Base-by-base conservation (phyloP, 2,329 filamentous ascomycete genomes). In the Colletotrichum sansevieriae region DNA sequence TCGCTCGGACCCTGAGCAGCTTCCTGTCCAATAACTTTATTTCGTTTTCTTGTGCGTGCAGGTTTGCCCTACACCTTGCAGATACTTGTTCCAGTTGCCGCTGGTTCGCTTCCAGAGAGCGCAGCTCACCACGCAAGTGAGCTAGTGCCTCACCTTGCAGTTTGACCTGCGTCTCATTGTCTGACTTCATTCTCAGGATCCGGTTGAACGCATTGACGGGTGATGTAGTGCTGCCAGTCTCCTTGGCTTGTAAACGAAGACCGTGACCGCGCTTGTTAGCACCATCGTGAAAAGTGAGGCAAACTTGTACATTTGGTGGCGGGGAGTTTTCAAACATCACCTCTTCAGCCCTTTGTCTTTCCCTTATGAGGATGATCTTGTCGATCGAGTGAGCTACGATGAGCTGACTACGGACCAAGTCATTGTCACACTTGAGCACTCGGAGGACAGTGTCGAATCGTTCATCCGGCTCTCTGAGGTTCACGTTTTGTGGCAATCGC, bases 361-460 rank as follows among this genome's bases (percentile, higher is more conserved):
- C 84, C 63, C 90, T 84, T 62, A 98, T 89, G 1, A 99, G 83
- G 6, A 97, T 88, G 8, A 91, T 89, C 77, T 98, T 95, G 70
- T 99, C 96, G 60, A 98, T 93, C 7, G 83, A 81, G 73, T 94
- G 87, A 70, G 90, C 91, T 76, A 98, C 96, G 74, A 99, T 91
- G 54, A 98, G 83, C 68, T 94, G 91, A 70, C 94, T 92, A 57
- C 90, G 90, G 20, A 98, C 91, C 49, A 92, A 80, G 20, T 92
- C 87, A 72, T 95, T 89, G 70, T 96, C 92, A 70, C 98, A 92
- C 78, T 94, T 91, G 60, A 99, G 83, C 1, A 93, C 89, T 58
- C 93, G 88, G 52, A 98, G 82, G 70, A 95, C 90, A 0, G 96
- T 99, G 72, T 93, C 87, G 65, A 92, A 92, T 3, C 85, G 79